Base-by-base conservation (phyloP, 768 basidiomycete genomes). In the Tulasnella sp. region DNA sequence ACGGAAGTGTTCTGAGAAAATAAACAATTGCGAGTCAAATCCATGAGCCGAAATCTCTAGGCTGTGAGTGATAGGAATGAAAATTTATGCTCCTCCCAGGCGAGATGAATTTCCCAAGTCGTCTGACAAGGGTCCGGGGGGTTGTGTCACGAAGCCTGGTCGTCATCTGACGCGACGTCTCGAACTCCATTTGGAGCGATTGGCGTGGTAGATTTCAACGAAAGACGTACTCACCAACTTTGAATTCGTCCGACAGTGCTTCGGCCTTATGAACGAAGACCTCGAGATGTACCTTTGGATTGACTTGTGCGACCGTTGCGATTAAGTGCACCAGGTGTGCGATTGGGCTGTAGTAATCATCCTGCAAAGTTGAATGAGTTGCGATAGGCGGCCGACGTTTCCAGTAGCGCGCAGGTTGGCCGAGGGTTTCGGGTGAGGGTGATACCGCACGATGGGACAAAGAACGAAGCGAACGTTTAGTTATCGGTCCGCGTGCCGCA, bases 211-310 rank as follows among this genome's bases (percentile, higher is more conserved):
- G 3, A 40, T 29, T 49, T 39, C 22, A 49, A 42, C 49, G 58
- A 31, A 37, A 19, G 52, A 37, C n/a, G 39, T 31, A 81, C 89
- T 31, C 79, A 94, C 94, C 94, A 75, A 92, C 89, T 82, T 94
- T 92, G 82, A 97, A 96, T 79, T 97, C 94, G 9, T 82, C 82
- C 76, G 91, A 90, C 58, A 97, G 85, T 69, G 91, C 92, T 83
- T 99, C 97, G 8, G 93, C 91, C 83, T 99, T 98, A 84, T 98
- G 97, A 7, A 96, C 93, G 80, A 98, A 97, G 39, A 98, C 91
- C 81, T 97, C 94, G 36, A 98, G 86, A 79, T 90, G 89, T 76
- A 96, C 88, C 54, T 86, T 85, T 6, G 91, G 93, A 81, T 93
- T 93, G 52, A 90, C 87, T 58, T 89, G 86, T 81, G 90, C 92